phyloP scores from a whole-genome alignment of 805 yeast genomes.

The Candida methanosorbosa region DNA sequence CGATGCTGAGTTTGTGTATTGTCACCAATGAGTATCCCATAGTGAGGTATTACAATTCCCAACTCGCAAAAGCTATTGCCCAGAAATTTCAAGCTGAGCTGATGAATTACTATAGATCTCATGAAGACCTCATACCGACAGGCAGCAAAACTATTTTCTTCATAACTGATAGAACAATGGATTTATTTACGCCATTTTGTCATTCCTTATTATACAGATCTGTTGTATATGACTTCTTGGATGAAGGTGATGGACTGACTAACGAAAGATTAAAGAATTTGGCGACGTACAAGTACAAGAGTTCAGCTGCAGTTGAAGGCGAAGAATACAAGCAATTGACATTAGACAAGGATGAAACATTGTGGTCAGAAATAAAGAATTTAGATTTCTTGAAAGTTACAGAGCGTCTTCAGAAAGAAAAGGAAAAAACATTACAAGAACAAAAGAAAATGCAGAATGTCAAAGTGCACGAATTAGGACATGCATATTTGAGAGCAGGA shows the following conservation, averaged over 20 bases:
- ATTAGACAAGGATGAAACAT: slow-evolving; percentile 11
- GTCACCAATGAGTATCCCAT: slow-evolving; percentile 84
- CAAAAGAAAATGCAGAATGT: slow-evolving; percentile 5
- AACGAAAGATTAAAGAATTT: slow-evolving; percentile 12
- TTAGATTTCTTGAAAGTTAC: background rate
- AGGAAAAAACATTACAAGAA: background rate
- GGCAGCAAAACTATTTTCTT: slow-evolving; percentile 48
- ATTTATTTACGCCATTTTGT: slow-evolving; percentile 70
- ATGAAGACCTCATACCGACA: slow-evolving; percentile 57
- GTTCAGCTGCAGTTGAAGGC: slow-evolving; percentile 1
- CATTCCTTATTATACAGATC: slow-evolving; percentile 93
- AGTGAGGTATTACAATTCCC: slow-evolving; percentile 61
- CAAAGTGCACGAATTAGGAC: slow-evolving; percentile 15
- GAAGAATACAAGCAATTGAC: background rate
- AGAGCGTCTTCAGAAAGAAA: background rate
- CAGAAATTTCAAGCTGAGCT: slow-evolving; percentile 57
- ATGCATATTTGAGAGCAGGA: slow-evolving; percentile 19
- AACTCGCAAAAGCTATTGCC: slow-evolving; percentile 50
- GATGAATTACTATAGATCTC: slow-evolving; percentile 65
- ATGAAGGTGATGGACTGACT: slow-evolving; percentile 17
- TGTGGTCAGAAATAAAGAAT: slow-evolving; percentile 18
- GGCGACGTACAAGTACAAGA: background rate
- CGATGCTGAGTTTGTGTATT: slow-evolving; percentile 66
- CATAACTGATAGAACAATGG: slow-evolving; percentile 78
- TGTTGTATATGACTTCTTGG: slow-evolving; percentile 66